Base-by-base conservation (phyloP, 2,329 filamentous ascomycete genomes). In the Beauveria rudraprayagi region DNA sequence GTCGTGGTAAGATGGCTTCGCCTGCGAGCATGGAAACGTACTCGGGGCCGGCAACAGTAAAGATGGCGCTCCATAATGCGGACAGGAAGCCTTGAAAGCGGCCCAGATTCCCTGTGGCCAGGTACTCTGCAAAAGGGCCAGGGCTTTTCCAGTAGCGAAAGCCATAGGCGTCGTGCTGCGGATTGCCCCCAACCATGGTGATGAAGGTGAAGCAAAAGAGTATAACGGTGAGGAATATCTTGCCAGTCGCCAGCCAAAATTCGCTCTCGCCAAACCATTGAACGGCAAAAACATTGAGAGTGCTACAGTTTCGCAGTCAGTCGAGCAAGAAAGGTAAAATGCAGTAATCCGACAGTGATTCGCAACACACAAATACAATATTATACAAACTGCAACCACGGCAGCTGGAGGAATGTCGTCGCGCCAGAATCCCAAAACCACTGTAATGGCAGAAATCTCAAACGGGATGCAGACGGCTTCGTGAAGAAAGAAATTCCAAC, bases 111-210 rank as follows among this genome's bases (percentile, higher is more conserved):
- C 87, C 87, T 0, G 75, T 76, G 51, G 83, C 80, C 63, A 87
- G 80, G 62, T 83, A 77, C 64, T 85, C 80, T 14, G 79, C 80
- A 54, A 76, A 71, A 66, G 70, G 63, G 34, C 71, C 72, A 1
- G 74, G 70, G 28, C 68, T 65, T 3, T 77, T 79, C 86, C 86
- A 89, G 68, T 86, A 85, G 17, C 87, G 79, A 70, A 91, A 91
- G 22, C 88, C 88, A 67, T 85, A 90, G 1, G 83, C 78, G 66
- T 89, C 87, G 52, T 83, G 76, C 6, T 84, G 70, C 0, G 90
- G 89, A 65, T 92, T 92, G 30, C 88, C 90, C 37, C 89, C 89
- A 7, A 91, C 77, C 87, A 91, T 91, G 53, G 85, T 86, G 66
- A 93, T 80, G 69, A 93, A 88, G 16, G 90, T 91, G 73, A 88